Base-by-base conservation (phyloP, 1,284 basidiomycete genomes). In the Pseudozyma thailandica region DNA sequence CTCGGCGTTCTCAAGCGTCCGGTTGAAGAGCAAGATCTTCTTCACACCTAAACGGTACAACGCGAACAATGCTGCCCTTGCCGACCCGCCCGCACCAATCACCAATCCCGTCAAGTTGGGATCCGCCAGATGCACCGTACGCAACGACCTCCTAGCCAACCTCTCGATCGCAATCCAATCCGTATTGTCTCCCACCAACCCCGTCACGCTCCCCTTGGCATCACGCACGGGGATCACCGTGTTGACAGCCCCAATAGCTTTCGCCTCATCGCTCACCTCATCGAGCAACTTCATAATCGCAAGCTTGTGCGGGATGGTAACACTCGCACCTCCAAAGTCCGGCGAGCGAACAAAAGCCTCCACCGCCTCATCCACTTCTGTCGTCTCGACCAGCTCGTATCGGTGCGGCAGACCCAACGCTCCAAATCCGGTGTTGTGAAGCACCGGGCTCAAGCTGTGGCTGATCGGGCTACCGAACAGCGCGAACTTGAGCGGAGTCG, bases 261-360 rank as follows among this genome's bases (percentile, higher is more conserved):
- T 70, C 12, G 79, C 81, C 26, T 79, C 72, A 18, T 75, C 73
- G 20, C 72, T 75, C 25, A 82, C 54, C 26, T 53, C 23, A 50
- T 82, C 80, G n/a, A 82, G 72, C 35, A 68, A 48, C 41, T 47
- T 42, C 49, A 81, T 78, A 55, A 82, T 78, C 41, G 44, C 58
- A 21, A 79, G 51, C 72, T 82, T 81, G 60, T 77, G 68, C 9
- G 78, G 76, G 48, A 79, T 77, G 5, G 96, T 99, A 23, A 98
- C 93, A 6, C 92, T 93, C 7, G 94, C 94, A 4, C 95, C 95
- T 16, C 95, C 95, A 84, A 98, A 98, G 52, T 90, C 88, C 0
- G 88, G 86, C 8, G 88, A 85, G 0, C 86, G 83, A 15, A 98
- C 85, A 2, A 89, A 86, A 0, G 86, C 84, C 73, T 87, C 87